Evolutionary conservation across 2,329 filamentous ascomycete species (phyloP), one percentile per base, ranked within the genome.

Genomic region (Penicillium sp.): DNA sequence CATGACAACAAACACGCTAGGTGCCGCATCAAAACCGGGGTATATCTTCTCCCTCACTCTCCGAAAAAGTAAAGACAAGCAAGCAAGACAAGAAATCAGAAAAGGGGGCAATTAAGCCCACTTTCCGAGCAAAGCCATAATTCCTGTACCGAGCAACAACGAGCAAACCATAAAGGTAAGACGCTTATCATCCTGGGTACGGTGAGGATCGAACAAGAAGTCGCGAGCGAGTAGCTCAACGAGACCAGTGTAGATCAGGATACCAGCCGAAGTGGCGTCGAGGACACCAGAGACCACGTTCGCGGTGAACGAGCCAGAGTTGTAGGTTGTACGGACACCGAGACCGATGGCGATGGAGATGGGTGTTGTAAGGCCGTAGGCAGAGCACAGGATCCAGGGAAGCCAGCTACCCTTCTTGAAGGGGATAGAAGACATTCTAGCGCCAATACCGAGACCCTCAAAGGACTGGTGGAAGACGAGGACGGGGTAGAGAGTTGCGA

Each of bases 381-480:
- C 76, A 0, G 72, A 29, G 58, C 81, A 82, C 1, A 84, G 68
- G 0, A 73, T 49, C 79, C 80, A 84, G 0, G 82, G 81, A 48
- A 84, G 63, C 76, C 76, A 81, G 33, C 63, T 70, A 0, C 72
- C 68, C 16, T 65, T 69, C 6, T 76, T 77, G 65, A 82, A 84
- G 0, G 79, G 82, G 21, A 87, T 84, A 22, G 80, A 78, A 4
- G 82, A 82, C 69, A 87, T 81, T 49, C 85, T 78, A 0, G 84
- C 82, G 14, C 85, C 85, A 37, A 87, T 83, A 70, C 84, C 85
- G 0, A 87, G 79, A 50, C 85, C 84, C 63, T 87, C 85, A 56
- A 87, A 87, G 11, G 82, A 80, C 65, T 87, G 85, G 63, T 87
- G 85, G 73, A 87, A 87, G 54, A 86, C 80, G 1, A 88, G 76